These are phyloP conservation scores for Fusarium stilboides DNA, from an alignment of 2,329 filamentous ascomycete species.

Conservation along the genomic window DNA sequence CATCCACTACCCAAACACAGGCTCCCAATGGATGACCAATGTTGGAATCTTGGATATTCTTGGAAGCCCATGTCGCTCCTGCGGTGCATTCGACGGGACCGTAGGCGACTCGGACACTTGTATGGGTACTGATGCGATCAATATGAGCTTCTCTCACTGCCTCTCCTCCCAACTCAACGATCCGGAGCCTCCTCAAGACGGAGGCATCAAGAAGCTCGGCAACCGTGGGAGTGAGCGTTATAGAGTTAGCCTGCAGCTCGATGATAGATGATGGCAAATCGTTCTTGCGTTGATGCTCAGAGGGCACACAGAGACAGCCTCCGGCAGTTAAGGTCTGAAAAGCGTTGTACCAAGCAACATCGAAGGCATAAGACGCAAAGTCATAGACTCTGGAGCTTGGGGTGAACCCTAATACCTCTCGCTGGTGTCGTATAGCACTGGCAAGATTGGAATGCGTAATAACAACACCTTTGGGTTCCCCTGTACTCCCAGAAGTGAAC, in stretches of 20 bases:
- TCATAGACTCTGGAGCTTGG: slow-evolving; percentile 32
- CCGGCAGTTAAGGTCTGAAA: slow-evolving; percentile 49
- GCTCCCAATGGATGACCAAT: neutral
- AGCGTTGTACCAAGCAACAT: slow-evolving; percentile 20
- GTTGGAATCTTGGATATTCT: neutral
- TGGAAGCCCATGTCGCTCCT: neutral
- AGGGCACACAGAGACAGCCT: slow-evolving; percentile 64
- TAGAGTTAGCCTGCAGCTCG: slow-evolving; percentile 42
- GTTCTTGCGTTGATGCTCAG: slow-evolving; percentile 65
- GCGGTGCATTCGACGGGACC: slow-evolving; percentile 50
- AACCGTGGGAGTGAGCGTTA: neutral
- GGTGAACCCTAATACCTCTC: neutral
- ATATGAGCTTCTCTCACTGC: neutral
- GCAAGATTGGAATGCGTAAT: slow-evolving; percentile 28
- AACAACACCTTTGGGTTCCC: slow-evolving; percentile 23
- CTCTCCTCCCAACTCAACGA: neutral
- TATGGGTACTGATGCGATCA: too few relatives aligned
- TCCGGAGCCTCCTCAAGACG: too few relatives aligned
- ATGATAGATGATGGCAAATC: slow-evolving; percentile 62
- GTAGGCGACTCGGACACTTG: neutral
- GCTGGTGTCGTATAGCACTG: slow-evolving; percentile 26
- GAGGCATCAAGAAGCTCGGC: neutral
- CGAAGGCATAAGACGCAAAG: slow-evolving; percentile 45
- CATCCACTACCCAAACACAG: slow-evolving; percentile 44
- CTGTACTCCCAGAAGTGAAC: too few relatives aligned